Conservation (phyloP, 1,284 basidiomycete genomes). For the Leccinum huronense region DNA sequence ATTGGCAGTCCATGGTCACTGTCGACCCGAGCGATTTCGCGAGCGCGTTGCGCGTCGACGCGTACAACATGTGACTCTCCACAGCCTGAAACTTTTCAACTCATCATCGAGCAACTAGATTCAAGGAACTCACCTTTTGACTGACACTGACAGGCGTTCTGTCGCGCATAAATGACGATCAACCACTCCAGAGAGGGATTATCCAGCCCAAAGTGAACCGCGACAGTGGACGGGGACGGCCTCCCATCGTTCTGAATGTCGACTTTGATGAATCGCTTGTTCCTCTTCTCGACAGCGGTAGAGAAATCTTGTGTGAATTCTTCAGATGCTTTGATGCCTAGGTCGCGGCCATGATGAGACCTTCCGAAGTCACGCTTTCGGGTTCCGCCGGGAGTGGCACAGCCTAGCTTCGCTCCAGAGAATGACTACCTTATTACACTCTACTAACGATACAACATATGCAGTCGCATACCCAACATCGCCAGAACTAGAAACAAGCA, state of each 20-base stretch:
- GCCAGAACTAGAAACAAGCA: conserved; percentile 1
- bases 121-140: conserved; percentile 57
- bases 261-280: conserved; percentile 70
- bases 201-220: conserved; percentile 44
- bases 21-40: conserved; percentile 71
- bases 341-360: conserved; percentile 57
- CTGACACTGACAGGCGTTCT: conserved; percentile 56
- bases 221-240: neutral
- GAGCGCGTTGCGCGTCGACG: conserved; percentile 75
- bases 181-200: conserved; percentile 61
- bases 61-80: conserved; percentile 83
- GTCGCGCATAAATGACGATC: conserved; percentile 73
- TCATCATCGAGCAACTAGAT: neutral
- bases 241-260: conserved; percentile 66
- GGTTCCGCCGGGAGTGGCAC: too few relatives aligned
- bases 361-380: too few relatives aligned
- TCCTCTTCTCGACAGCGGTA: conserved; percentile 48
- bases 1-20: conserved; percentile 75
- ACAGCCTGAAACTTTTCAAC: too few relatives aligned
- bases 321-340: conserved; percentile 59
- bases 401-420: too few relatives aligned
- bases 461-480: conserved; percentile 26
- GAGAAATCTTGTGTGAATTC: conserved; percentile 57
- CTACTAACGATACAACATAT: conserved; percentile 37
- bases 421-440: conserved; percentile 22